A percentile compares a stretch with the other conserved stretches of the same genome.
phyloP scores from a whole-genome alignment of 176 grass and related monocot species.

The Oryza brachyantha region DNA sequence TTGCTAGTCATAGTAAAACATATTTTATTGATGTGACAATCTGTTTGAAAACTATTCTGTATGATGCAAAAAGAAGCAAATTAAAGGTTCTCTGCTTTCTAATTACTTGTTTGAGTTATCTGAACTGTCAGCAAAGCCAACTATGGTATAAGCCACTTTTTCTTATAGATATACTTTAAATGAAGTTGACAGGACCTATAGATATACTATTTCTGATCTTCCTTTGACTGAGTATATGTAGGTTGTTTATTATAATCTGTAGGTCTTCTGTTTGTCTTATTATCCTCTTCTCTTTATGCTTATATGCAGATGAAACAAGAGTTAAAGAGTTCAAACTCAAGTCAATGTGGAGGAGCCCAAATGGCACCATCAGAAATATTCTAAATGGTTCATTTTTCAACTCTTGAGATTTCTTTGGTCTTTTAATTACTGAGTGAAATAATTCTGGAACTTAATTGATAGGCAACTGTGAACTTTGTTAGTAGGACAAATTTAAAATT shows the following conservation, averaged over 20 bases:
- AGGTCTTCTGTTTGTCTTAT: slow-evolving; percentile 13
- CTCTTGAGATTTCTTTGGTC: neutral
- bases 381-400: slow-evolving; percentile 41
- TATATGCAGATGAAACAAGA: slow-evolving; percentile 54
- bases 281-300: neutral
- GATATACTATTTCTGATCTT: neutral
- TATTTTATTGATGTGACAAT: neutral
- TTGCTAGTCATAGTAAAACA: neutral
- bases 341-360: slow-evolving; percentile 67
- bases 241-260: neutral
- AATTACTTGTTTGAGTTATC: slow-evolving; percentile 6
- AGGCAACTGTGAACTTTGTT: neutral
- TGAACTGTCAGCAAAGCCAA: slow-evolving; percentile 10
- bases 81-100: neutral
- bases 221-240: neutral
- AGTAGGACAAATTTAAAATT: neutral
- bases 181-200: neutral
- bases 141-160: neutral
- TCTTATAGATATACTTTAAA: neutral
- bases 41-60: neutral
- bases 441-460: neutral
- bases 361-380: slow-evolving; percentile 63
- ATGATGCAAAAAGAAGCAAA: slow-evolving; percentile 16
- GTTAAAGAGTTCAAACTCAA: slow-evolving; percentile 65
- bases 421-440: neutral